These are phyloP conservation scores for Dothideomycetes sp. DNA, from an alignment of 2,329 filamentous ascomycete genomes.

Conservation along the genomic window DNA sequence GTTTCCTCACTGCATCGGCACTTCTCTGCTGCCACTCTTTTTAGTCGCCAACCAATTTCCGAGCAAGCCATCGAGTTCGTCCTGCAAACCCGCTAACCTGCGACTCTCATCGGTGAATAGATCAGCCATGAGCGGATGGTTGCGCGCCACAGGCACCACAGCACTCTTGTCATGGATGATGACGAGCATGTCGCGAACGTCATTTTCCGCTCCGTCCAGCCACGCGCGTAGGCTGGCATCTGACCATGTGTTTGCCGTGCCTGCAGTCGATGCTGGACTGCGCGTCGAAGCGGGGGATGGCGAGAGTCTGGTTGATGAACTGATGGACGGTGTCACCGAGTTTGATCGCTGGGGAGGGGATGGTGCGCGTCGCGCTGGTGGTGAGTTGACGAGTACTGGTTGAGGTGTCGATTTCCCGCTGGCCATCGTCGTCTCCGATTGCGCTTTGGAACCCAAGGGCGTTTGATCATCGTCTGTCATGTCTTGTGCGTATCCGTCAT, in stretches of 20 bases:
- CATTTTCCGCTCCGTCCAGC: constrained; percentile 71
- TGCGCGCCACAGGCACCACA: constrained; percentile 65
- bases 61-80: constrained; percentile 63
- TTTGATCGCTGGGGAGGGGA: constrained; percentile 6
- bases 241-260: constrained; percentile 64
- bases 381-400: constrained; percentile 1
- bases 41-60: constrained; percentile 9
- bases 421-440: constrained; percentile 19
- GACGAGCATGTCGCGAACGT: constrained; percentile 80
- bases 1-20: not conserved
- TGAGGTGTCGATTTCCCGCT: constrained; percentile 7
- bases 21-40: not conserved
- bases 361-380: constrained; percentile 6
- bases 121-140: constrained; percentile 73
- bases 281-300: constrained; percentile 28
- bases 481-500: constrained; percentile 1
- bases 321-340: constrained; percentile 11
- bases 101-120: constrained; percentile 76
- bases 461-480: constrained; percentile 22
- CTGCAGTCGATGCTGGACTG: constrained; percentile 47
- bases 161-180: constrained; percentile 90
- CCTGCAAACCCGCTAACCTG: constrained; percentile 51
- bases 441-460: constrained; percentile 20
- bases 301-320: constrained; percentile 28
- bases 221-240: constrained; percentile 79